Base-by-base conservation (phyloP, 148 eudicot genomes). In the Fagopyrum esculentum region DNA sequence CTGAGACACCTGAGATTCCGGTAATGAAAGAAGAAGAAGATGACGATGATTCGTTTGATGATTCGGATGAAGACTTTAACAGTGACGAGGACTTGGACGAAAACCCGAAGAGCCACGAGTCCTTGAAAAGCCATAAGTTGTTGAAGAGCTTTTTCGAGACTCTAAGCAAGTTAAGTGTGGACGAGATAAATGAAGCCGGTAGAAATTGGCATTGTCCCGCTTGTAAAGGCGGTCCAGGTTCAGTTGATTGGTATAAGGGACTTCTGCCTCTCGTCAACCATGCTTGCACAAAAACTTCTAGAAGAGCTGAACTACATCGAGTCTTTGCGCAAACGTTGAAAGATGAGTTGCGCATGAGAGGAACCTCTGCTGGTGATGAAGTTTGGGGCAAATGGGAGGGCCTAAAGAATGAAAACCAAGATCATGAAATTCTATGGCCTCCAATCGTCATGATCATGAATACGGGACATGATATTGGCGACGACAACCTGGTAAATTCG, bases 141-240 rank as follows among this genome's bases (percentile, higher is more conserved):
- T 74, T 92, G 51, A 85, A 77, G 75, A 57, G 16, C 0, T 84
- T 86, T 52, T 90, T 92, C 71, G 78, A 81, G 0, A 76, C 13
- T 6, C 22, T 92, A 59, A 94, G 86, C 50, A 45, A 61, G 19
- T 43, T 92, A 59, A 80, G 83, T 6, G 69, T 85, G 9, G 81
- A 86, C 6, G 83, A 90, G 70, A 86, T 92, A 10, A 86, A 81
- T 79, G 90, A 83, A 0, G 81, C 89, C 13, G 82, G 82, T 9
- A 82, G 87, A 71, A 85, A 85, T 80, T 85, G 95, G 92, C 97
- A 90, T 71, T 92, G 97, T 76, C 92, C 97, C 8, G 97, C 94
- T 5, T 92, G 97, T 73, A 78, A 85, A 78, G 82, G 82, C 46
- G 94, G 94, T 19, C 97, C 92, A 45, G 97, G 97, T 12, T 89